phyloP scores from a whole-genome alignment of 116 monocot species.

The Zostera marina region DNA sequence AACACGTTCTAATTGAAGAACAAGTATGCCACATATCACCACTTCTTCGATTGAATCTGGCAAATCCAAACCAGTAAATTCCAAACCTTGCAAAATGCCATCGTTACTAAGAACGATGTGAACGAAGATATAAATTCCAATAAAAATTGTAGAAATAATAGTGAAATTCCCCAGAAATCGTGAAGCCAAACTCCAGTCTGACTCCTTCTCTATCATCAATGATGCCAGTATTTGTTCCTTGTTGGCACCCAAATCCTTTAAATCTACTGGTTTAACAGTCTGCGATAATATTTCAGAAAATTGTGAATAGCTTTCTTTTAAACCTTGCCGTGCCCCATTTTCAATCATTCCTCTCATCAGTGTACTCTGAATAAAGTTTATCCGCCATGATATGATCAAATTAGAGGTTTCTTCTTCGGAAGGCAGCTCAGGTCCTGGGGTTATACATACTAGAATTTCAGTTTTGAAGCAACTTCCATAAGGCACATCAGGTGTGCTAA shows the following conservation, averaged over 20 bases:
- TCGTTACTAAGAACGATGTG: conserved; percentile 35
- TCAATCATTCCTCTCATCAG: conserved; percentile 61
- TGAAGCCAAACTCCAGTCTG: conserved; percentile 37
- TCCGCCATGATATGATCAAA: conserved; percentile 38
- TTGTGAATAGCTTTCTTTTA: conserved; percentile 41
- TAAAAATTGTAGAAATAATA: conserved; percentile 23
- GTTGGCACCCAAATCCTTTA: conserved; percentile 13
- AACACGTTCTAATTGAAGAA: conserved; percentile 34
- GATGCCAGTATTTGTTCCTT: conserved; percentile 39
- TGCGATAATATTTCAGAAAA: conserved; percentile 34
- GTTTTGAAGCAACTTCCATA: conserved; percentile 56
- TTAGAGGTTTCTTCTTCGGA: conserved; percentile 26
- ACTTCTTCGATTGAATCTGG: conserved; percentile 56
- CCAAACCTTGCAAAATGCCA: conserved; percentile 21
- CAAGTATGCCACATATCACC: conserved; percentile 27
- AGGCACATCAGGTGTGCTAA: conserved; percentile 51
- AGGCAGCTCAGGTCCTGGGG: conserved; percentile 19
- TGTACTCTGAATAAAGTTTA: conserved; percentile 45
- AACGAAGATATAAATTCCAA: conserved; percentile 25
- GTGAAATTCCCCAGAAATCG: conserved; percentile 51
- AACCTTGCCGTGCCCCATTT: conserved; percentile 28
- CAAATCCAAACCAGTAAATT: conserved; percentile 53
- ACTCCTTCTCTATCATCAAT: conserved; percentile 25
- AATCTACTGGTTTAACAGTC: conserved; percentile 17
- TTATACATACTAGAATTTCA: conserved; percentile 35